phyloP scores from a whole-genome alignment of 192 early-diverging fungal species.

The Umbelopsis ramanniana region DNA sequence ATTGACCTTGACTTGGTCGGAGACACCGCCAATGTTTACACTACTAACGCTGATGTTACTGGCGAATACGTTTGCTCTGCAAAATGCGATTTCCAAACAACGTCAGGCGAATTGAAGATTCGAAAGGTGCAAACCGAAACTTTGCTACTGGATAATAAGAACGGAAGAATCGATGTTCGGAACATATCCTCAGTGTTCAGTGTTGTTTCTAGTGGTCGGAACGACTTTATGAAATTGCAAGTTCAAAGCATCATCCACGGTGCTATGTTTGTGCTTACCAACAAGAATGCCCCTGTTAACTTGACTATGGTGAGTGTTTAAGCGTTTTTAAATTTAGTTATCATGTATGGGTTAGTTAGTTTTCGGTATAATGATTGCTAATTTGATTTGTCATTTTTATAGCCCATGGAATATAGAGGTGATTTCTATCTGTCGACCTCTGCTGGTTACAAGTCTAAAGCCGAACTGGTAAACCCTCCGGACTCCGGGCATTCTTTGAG shows the following conservation, averaged over 20 bases:
- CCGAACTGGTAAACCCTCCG: neutral
- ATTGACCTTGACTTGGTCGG: neutral
- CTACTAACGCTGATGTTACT: neutral
- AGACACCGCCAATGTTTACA: neutral
- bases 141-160: neutral
- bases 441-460: neutral
- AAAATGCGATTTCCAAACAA: neutral
- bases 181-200: neutral
- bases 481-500: neutral
- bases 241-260: neutral
- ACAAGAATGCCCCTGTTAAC: neutral
- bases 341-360: neutral
- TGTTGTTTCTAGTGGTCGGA: neutral
- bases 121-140: neutral
- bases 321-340: neutral
- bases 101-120: neutral
- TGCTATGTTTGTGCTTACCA: neutral
- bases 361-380: neutral
- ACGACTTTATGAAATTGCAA: neutral
- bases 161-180: neutral
- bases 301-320: neutral
- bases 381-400: neutral
- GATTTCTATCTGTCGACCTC: neutral
- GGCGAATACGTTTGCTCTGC: neutral
- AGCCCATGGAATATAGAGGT: constrained; percentile 4